Conservation (phyloP, 768 basidiomycete genomes). For the Sarcodon sp. region DNA sequence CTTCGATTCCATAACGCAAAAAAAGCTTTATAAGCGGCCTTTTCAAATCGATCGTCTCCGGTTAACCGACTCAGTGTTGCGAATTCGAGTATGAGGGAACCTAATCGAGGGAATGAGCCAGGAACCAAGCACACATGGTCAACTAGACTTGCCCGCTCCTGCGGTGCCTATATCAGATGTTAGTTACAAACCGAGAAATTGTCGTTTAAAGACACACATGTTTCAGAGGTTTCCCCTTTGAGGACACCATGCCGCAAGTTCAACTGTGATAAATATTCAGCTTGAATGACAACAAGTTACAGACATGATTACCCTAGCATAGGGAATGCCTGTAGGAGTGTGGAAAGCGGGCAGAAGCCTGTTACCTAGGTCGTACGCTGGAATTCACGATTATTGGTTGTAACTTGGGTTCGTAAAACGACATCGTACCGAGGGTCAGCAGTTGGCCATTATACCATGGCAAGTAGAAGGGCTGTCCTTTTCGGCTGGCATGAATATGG, state of each 20-base stretch:
- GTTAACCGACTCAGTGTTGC: conserved; percentile 87
- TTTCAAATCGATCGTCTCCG: conserved; percentile 82
- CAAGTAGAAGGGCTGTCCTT: conserved; percentile 55
- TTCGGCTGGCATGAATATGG: conserved; percentile 66
- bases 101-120: conserved; percentile 28
- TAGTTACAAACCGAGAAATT: background rate
- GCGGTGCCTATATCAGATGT: conserved; percentile 1
- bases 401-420: too few species aligned
- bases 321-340: conserved; percentile 87
- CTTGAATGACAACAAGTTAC: background rate
- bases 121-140: background rate
- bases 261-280: conserved; percentile 31
- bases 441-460: conserved; percentile 81
- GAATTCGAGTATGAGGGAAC: conserved; percentile 89
- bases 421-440: conserved; percentile 29
- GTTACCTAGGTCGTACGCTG: conserved; percentile 75
- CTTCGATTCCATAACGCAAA: conserved; percentile 90
- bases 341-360: conserved; percentile 85
- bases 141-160: background rate
- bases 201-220: conserved; percentile 42
- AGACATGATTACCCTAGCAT: conserved; percentile 53
- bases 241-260: conserved; percentile 74
- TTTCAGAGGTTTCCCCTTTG: conserved; percentile 68
- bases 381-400: too few species aligned
- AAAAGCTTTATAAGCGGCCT: conserved; percentile 80